Evolutionary conservation across 78 protist genomes (phyloP).

Genomic region (Creolimax fragrantissima): DNA sequence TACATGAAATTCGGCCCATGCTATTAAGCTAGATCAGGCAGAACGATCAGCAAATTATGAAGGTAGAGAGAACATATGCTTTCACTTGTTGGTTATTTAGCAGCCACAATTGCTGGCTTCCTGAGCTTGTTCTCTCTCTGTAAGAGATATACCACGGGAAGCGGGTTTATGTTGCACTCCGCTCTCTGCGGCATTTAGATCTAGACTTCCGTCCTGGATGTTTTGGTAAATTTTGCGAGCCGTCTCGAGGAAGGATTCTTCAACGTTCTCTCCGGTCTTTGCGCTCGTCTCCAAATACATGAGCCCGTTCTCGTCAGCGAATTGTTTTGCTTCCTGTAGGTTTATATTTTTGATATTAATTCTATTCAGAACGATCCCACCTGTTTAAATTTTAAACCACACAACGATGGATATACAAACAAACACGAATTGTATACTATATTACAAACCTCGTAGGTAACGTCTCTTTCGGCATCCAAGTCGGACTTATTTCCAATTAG

Average conservation of each 20-base stretch:
- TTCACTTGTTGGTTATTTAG: too few species aligned
- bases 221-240: conserved; percentile 25
- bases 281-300: conserved; percentile 43
- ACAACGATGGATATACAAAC: neutral
- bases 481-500: conserved; percentile 91
- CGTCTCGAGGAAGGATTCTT: conserved; percentile 56
- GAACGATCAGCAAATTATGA: too few species aligned
- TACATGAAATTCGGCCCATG: too few species aligned
- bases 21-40: too few species aligned
- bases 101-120: conserved; percentile 2
- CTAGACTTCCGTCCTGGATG: conserved; percentile 60
- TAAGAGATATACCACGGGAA: neutral
- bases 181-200: conserved; percentile 34
- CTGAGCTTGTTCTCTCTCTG: neutral
- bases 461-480: conserved; percentile 58
- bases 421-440: neutral
- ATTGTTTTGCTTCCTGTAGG: conserved; percentile 60
- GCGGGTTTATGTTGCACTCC: conserved; percentile 30
- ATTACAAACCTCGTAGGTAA: conserved; percentile 27
- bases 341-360: too few species aligned
- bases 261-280: conserved; percentile 64
- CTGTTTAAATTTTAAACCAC: neutral
- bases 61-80: too few species aligned
- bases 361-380: too few species aligned
- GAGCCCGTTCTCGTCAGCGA: conserved; percentile 63